These are phyloP conservation scores for Arxiozyma heterogenica DNA, from an alignment of 1,139 yeast genomes.

Conservation along the genomic window DNA sequence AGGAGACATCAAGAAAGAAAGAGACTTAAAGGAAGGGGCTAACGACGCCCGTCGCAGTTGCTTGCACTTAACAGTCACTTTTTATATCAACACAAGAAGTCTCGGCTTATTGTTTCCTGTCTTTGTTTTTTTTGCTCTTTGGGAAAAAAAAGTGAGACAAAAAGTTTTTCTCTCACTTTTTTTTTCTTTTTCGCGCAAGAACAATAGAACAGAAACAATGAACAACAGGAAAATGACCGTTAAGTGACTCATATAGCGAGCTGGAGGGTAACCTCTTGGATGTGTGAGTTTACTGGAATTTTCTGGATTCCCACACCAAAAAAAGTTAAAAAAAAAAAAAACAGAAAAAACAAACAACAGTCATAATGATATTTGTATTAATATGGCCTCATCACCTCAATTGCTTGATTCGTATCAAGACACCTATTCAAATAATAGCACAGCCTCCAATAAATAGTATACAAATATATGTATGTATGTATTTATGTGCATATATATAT, in stretches of 20 bases:
- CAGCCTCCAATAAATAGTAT: slow-evolving; percentile 11
- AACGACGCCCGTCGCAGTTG: slow-evolving; percentile 10
- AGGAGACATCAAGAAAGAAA: too few relatives aligned
- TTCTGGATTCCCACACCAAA: neutral
- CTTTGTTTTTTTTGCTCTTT: too few relatives aligned
- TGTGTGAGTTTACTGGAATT: neutral
- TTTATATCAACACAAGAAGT: too few relatives aligned
- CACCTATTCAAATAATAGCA: slow-evolving; percentile 10
- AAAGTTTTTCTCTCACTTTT: too few relatives aligned
- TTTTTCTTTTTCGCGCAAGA: too few relatives aligned
- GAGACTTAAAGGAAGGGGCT: neutral
- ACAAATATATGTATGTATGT: too few relatives aligned
- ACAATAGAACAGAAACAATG: neutral
- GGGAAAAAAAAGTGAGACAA: too few relatives aligned
- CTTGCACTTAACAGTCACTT: slow-evolving; percentile 14
- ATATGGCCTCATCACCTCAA: slow-evolving; percentile 6
- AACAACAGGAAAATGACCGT: slow-evolving; percentile 7
- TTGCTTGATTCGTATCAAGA: slow-evolving; percentile 10
- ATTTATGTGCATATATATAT: too few relatives aligned
- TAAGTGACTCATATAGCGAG: slow-evolving; percentile 17
- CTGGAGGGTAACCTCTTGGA: neutral
- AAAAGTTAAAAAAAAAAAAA: too few relatives aligned
- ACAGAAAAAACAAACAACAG: too few relatives aligned
- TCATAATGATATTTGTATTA: neutral
- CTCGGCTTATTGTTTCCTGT: too few relatives aligned